These are phyloP conservation scores for Pelargonium citronellum DNA, from an alignment of 441 rosid genomes.

Conservation along the genomic window DNA sequence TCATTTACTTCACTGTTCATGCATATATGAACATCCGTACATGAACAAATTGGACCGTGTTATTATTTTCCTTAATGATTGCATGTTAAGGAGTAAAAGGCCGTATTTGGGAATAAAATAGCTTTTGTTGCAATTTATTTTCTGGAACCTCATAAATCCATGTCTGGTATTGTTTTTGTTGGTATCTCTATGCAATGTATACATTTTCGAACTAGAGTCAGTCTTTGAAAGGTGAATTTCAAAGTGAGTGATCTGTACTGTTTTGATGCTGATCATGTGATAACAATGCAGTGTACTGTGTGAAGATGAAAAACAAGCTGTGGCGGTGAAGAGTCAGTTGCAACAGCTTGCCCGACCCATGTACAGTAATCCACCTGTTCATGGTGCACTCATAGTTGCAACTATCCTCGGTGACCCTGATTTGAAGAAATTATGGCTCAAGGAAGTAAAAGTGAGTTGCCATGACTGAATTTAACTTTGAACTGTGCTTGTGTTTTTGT, in stretches of 20 bases:
- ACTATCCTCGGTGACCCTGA: slow-evolving; percentile 70
- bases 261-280: slow-evolving; percentile 10
- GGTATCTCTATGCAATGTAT: not conserved
- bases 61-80: not conserved
- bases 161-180: not conserved
- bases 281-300: slow-evolving; percentile 63
- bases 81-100: not conserved
- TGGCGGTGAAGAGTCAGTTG: slow-evolving; percentile 82
- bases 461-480: not conserved
- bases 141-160: not conserved
- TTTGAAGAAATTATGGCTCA: slow-evolving; percentile 77
- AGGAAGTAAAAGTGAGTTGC: slow-evolving; percentile 76
- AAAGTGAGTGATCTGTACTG: not conserved
- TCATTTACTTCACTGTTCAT: too few species aligned
- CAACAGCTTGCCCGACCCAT: slow-evolving; percentile 95
- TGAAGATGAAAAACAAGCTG: slow-evolving; percentile 74
- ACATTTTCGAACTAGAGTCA: not conserved
- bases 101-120: not conserved
- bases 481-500: not conserved
- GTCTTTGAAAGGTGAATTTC: not conserved
- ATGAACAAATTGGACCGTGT: not conserved
- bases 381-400: slow-evolving; percentile 79
- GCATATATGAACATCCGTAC: not conserved
- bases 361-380: slow-evolving; percentile 97
- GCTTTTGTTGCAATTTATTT: not conserved